Base-by-base conservation (phyloP, 805 yeast genomes). In the Cyberlindnera mississippiensis region DNA sequence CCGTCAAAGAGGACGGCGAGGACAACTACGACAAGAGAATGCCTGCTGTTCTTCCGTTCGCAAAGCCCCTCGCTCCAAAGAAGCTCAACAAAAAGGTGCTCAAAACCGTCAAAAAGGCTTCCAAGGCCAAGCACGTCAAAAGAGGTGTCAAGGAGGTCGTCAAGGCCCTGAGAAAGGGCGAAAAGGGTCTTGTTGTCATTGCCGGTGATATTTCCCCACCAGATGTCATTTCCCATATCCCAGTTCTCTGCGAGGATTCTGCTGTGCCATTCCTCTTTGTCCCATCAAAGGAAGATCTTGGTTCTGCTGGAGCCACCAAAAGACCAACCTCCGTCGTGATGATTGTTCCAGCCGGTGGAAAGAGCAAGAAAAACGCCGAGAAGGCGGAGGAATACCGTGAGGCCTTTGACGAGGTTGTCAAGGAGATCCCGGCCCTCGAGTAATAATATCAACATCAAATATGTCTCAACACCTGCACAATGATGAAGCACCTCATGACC, bases 111-210 rank as follows among this genome's bases (percentile, higher is more conserved):
- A 93, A 93, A 76, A 91, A 88, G 67, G 98, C 99, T 9, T 89
- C 98, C 40, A 93, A 93, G 71, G 95, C 96, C 51, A 93, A 93
- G 71, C 96, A 91, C 67, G 96, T 93, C 55, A 91, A 89, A 71
- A 80, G 99, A 70, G 99, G 99, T 64, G 98, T 93, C 43, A 93
- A 93, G 69, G 99, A 93, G 70, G 99, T 93, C 28, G 98, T 91
- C 57, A 93, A 93, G 72, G 93, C 98, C 17, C 76, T 93, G 50
- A 82, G 99, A 73, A 93, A 93, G 69, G 98, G 98, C 53, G 98
- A 90, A 65, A 93, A 93, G 68, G 99, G 99, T 40, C 75, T 93
- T 40, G 98, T 93, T 31, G 72, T 93, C 53, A 82, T 93, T 67
- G 99, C 99, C 27, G 98, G 99, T 56, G 99, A 93, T 64, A 93